Evolutionary conservation across 2,329 filamentous ascomycete species (phyloP), one percentile per base, ranked within the genome.

Genomic region (Xenosphaeropsis pyriputrescens): DNA sequence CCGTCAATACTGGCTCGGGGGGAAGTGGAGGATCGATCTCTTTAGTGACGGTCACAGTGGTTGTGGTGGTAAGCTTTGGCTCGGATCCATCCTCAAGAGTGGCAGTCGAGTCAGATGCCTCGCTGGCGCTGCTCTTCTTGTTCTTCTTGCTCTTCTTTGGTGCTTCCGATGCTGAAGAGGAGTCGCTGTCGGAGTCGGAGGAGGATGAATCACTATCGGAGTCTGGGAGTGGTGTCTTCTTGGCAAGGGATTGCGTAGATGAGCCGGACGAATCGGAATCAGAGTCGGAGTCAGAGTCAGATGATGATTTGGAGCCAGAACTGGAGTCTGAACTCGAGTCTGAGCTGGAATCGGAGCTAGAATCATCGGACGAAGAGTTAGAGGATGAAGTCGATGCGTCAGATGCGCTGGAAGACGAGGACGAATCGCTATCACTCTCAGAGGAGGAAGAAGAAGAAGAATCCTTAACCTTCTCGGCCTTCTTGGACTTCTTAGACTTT

Each of bases 111-210:
- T 54, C 50, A 14, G 50, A 54, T 26, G 38, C 43, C n/a, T 40
- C 16, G 8, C 29, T 34, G 42, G 32, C 32, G 47, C 48, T 31
- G 13, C 6, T 32, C 45, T 60, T 51, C 34, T 59, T 59, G 8
- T 53, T 54, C 17, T 19, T 48, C 53, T 67, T 59, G 19, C 57
- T 60, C 57, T 70, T 74, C 60, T 76, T 74, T 32, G 63, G 64
- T 19, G 56, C 53, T 37, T 67, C 60, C 18, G 60, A 61, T 19
- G 65, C 61, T 5, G 62, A 63, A 18, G 41, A 42, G 6, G 37
- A 35, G 35, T 59, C 59, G 13, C 59, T 61, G 22, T 49, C 47
- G 12, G 22, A 26, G 39, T 56, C 55, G 15, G 56, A 58, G 38
- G 32, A 33, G 13, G 35, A 36, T 5, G 50, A 50, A 17, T 57